Base-by-base conservation (phyloP, 2,329 filamentous ascomycete species). In the Verticillium alfalfae region DNA sequence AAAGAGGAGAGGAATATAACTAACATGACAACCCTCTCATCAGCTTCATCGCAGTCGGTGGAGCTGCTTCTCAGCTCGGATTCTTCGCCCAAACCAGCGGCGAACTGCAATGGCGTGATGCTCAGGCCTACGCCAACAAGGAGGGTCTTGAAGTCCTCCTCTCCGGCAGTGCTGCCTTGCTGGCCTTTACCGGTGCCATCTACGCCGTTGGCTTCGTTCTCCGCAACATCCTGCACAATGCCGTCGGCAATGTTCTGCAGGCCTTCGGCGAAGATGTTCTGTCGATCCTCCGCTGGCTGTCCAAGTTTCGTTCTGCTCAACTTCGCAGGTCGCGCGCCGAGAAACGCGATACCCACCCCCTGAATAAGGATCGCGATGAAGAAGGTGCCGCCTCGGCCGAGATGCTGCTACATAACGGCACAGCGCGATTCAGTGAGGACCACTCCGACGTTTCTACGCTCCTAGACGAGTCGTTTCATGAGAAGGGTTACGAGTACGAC, bases 31-130 rank as follows among this genome's bases (percentile, higher is more conserved):
- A 10, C 58, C 41, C 36, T 13, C 13, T 37, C 13, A 3, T 13
- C 60, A 73, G 72, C 31, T 34, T 72, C 15, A 58, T 73, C 7
- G 67, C 68, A 0, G 58, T 71, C 16, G 64, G 65, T 55, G 72
- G 70, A 22, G 70, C 71, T 22, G 64, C 72, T 2, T 72, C 71
- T 6, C 71, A 74, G 57, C 63, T 73, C 12, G 71, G 71, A 34
- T 74, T 74, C 57, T 74, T 64, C 58, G 63, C 66, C 57, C 67
- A 72, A 57, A 72, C 72, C 0, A 72, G 72, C 15, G 71, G 70
- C 34, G 70, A 73, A 60, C 63, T 74, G 10, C 68, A 73, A 57
- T 74, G 72, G 72, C 66, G 65, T 36, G 72, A 74, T 61, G 72
- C 69, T 13, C 63, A 64, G 45, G 59, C 68, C 12, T 72, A 72